Percentiles rank a stretch among this genome's conserved stretches.
phyloP scores from a whole-genome alignment of 163 green algal species.

The Chlorella variabilis region DNA sequence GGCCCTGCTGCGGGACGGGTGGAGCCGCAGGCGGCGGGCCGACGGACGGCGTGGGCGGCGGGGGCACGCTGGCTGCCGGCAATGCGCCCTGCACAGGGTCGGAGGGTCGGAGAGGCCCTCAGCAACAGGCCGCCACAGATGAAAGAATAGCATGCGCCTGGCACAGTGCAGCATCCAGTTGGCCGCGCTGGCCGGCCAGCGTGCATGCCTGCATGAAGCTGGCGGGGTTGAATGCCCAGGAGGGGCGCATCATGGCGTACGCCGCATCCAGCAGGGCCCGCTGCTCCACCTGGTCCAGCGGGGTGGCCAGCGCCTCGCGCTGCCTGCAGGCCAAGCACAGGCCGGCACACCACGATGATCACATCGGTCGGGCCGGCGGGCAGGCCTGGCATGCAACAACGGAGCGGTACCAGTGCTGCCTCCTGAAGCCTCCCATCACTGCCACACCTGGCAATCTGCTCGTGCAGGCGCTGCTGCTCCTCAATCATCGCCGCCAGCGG shows the following conservation, averaged over 20 bases:
- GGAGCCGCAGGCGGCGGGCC: background rate
- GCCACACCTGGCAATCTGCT: background rate
- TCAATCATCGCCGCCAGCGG: conserved; percentile 32
- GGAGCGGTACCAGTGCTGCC: too few relatives aligned
- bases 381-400: too few relatives aligned
- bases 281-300: conserved; percentile 7
- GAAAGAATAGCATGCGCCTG: too few relatives aligned
- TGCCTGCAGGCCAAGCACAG: conserved; percentile 10
- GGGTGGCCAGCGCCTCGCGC: conserved; percentile 26
- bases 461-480: background rate
- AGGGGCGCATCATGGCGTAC: conserved; percentile 14
- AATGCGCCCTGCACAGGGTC: too few relatives aligned
- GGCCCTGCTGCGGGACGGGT: background rate
- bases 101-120: too few relatives aligned
- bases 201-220: conserved; percentile 16
- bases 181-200: background rate
- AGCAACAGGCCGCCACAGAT: too few relatives aligned
- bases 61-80: too few relatives aligned
- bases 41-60: too few relatives aligned
- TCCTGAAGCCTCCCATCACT: too few relatives aligned
- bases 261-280: conserved; percentile 32
- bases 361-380: too few relatives aligned
- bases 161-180: too few relatives aligned
- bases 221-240: conserved; percentile 19
- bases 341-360: background rate